Conservation (phyloP, 2,329 filamentous ascomycete species). For the Fusarium chuoi region DNA sequence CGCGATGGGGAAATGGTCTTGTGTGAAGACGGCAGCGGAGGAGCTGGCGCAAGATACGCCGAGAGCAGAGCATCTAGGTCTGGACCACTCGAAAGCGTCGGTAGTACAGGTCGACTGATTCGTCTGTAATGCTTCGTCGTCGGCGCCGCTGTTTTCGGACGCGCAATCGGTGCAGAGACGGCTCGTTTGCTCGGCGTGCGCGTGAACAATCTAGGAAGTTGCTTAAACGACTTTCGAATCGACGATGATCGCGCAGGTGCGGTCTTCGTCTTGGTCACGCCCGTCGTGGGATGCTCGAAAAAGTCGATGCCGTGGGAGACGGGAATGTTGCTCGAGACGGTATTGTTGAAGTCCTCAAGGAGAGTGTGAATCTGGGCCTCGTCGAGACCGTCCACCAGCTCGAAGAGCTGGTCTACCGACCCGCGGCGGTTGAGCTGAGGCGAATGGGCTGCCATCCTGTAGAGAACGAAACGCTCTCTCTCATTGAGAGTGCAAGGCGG, state of each 20-base stretch:
- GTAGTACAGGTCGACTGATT: constrained; percentile 38
- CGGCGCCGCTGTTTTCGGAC: constrained; percentile 30
- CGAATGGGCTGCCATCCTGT: constrained; percentile 17
- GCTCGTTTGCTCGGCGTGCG: constrained; percentile 35
- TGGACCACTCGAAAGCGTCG: constrained; percentile 23
- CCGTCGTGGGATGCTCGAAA: constrained; percentile 22
- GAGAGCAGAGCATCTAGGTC: constrained; percentile 34
- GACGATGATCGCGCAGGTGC: constrained; percentile 25
- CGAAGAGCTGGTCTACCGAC: constrained; percentile 40
- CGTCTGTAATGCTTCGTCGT: constrained; percentile 31
- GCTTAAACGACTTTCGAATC: constrained; percentile 32
- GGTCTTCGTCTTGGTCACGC: constrained; percentile 8
- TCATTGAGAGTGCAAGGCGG: not conserved
- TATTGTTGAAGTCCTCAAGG: constrained; percentile 37
- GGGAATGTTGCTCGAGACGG: constrained; percentile 35
- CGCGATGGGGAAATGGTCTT: constrained; percentile 32
- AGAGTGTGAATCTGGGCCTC: constrained; percentile 35
- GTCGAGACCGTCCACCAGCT: constrained; percentile 36
- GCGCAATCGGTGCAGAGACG: constrained; percentile 15
- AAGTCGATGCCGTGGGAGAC: constrained; percentile 36
- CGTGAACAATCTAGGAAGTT: constrained; percentile 30
- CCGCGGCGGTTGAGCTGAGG: constrained; percentile 18
- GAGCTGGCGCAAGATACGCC: constrained; percentile 29
- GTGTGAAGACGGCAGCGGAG: constrained; percentile 7
- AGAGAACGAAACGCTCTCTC: constrained; percentile 5